Evolutionary conservation across 768 basidiomycete species (phyloP), one percentile per base, ranked within the genome.

Genomic region (Russula brevipes): DNA sequence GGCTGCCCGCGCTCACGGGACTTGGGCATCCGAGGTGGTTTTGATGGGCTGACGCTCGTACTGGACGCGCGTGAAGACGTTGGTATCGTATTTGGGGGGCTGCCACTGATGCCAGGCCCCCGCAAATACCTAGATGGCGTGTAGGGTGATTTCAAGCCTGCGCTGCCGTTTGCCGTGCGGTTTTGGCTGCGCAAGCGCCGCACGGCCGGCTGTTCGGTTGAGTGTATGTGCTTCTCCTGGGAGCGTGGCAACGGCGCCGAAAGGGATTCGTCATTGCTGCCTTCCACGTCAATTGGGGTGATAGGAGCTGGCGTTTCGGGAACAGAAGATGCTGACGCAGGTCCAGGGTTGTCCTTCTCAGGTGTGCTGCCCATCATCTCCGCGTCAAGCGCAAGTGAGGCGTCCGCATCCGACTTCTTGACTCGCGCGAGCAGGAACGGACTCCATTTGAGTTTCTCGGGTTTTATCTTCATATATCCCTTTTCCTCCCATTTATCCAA

Each of bases 401-500:
- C 56, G 38, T 63, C 57, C 8, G 64, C 66, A 41, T 74, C 72
- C 12, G 70, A 59, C 67, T 74, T 72, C 59, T 72, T 73, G 47
- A 72, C 75, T 57, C 82, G 77, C 5, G 86, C 79, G 49, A 93
- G 74, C 44, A 97, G 76, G 74, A 96, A 98, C 33, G 96, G 96
- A 65, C 87, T 95, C 91, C 96, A 99, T 71, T 92, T 94, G 64
- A 98, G 80, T 73, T 85, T 85, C 70, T 96, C 93, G 1, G 94
- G 87, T 67, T 82, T 84, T 61, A 92, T 77, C 67, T 74, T 82
- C 63, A 94, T 70, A 69, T 93, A 89, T 5, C 88, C 89, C 74
- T 94, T 97, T 47, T 75, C 73, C 65, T 88, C 86, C 85, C 91
- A 90, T 58, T 79, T 80, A 46, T 75, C 76, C 59, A 97, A 64